phyloP scores from a whole-genome alignment of 2,329 filamentous ascomycete species.

The Decorospora gaudefroyi region DNA sequence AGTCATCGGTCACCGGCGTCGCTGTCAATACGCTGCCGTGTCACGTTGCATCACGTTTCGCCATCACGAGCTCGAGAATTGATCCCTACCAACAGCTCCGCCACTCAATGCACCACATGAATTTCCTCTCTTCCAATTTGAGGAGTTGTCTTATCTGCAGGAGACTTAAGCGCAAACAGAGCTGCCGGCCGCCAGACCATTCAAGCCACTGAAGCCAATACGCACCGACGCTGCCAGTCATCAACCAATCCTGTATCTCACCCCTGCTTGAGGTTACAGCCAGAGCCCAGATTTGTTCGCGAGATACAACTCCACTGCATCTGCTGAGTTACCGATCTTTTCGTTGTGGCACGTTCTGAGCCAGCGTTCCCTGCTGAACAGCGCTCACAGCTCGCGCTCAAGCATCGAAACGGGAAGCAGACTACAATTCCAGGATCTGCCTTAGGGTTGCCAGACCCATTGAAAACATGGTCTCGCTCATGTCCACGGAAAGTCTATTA shows the following conservation, averaged over 20 bases:
- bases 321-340: conserved; percentile 27
- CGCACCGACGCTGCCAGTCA: not conserved
- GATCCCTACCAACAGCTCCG: conserved; percentile 27
- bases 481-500: conserved; percentile 27
- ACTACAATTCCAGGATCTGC: conserved; percentile 10
- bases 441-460: conserved; percentile 22
- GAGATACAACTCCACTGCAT: conserved; percentile 30
- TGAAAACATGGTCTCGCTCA: conserved; percentile 22
- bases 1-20: conserved; percentile 12
- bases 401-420: conserved; percentile 1
- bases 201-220: not conserved
- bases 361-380: conserved; percentile 10
- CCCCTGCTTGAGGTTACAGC: conserved; percentile 30
- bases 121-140: conserved; percentile 24
- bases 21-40: conserved; percentile 26
- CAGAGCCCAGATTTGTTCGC: conserved; percentile 21
- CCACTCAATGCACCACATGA: conserved; percentile 26
- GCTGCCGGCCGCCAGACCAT: conserved; percentile 15
- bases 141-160: conserved; percentile 21
- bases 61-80: conserved; percentile 25
- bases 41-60: conserved; percentile 25
- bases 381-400: conserved; percentile 11
- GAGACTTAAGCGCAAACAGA: conserved; percentile 17
- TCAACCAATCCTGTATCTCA: conserved; percentile 1
- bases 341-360: conserved; percentile 30